Conservation (phyloP, 208 protist species). For the Trichomonas vaginalis region DNA sequence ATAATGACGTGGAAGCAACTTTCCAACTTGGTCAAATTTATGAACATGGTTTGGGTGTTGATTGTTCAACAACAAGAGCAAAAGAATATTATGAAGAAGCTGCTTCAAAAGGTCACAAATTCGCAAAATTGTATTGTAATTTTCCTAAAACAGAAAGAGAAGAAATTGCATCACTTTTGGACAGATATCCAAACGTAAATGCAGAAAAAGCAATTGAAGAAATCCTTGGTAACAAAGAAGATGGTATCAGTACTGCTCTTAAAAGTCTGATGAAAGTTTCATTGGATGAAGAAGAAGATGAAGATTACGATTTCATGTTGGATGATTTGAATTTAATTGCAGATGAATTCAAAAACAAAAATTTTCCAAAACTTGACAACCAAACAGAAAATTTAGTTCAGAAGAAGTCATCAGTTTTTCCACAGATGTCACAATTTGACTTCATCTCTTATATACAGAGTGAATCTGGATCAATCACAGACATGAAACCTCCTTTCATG, state of each 20-base stretch:
- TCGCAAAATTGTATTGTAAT: neutral
- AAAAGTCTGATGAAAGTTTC: neutral
- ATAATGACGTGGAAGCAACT: neutral
- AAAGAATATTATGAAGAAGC: neutral
- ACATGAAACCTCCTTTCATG: neutral
- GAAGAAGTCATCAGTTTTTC: neutral
- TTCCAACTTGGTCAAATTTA: neutral
- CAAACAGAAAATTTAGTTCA: neutral
- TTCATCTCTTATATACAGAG: neutral
- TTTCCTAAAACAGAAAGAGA: neutral
- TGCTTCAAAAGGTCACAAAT: neutral
- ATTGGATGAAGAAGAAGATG: neutral
- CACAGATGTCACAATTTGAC: neutral
- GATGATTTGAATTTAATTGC: neutral
- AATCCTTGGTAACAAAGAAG: neutral
- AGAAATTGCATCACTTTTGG: neutral
- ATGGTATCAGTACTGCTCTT: neutral
- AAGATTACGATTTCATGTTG: neutral
- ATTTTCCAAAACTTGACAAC: neutral
- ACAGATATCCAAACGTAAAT: neutral
- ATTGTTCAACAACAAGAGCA: neutral
- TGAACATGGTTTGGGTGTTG: neutral
- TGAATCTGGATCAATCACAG: neutral
- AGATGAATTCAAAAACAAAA: neutral
- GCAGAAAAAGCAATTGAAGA: neutral